Evolutionary conservation across 179 eudicot species (phyloP).

Genomic region (Spinacia oleracea): DNA sequence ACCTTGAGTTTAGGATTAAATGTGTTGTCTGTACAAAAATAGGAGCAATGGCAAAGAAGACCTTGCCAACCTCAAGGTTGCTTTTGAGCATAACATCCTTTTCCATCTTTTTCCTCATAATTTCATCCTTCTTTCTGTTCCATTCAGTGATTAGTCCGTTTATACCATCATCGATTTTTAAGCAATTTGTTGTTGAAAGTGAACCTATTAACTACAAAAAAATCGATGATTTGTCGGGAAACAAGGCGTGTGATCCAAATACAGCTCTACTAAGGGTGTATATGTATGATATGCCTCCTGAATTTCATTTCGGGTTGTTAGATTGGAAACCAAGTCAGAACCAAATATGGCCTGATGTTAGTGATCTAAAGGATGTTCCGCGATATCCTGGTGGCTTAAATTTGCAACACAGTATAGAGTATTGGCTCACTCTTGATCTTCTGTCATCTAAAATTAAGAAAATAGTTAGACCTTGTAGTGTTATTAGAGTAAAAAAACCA

Average conservation of each 20-base stretch:
- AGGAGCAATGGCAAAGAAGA: slow-evolving; percentile 57
- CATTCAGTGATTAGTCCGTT: slow-evolving; percentile 48
- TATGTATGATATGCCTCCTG: slow-evolving; percentile 84
- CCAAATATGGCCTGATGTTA: slow-evolving; percentile 74
- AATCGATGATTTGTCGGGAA: slow-evolving; percentile 6
- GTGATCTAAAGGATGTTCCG: slow-evolving; percentile 49
- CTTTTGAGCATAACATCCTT: slow-evolving; percentile 51
- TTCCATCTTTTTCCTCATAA: slow-evolving; percentile 48
- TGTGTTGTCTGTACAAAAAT: slow-evolving; percentile 29
- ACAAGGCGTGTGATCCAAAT: slow-evolving; percentile 35
- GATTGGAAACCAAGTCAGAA: slow-evolving; percentile 61
- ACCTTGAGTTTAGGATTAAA: slow-evolving; percentile 15
- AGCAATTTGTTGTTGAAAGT: slow-evolving; percentile 36
- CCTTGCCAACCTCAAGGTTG: slow-evolving; percentile 49
- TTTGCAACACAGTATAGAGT: slow-evolving; percentile 89
- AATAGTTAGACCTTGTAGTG: slow-evolving; percentile 65
- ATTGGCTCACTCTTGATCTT: slow-evolving; percentile 98
- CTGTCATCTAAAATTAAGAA: slow-evolving; percentile 55
- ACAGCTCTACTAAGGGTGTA: slow-evolving; percentile 70
- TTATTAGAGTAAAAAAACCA: slow-evolving; percentile 61
- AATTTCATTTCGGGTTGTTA: slow-evolving; percentile 85
- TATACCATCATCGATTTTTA: slow-evolving; percentile 46
- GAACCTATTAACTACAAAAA: slow-evolving; percentile 25
- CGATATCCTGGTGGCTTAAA: slow-evolving; percentile 92
- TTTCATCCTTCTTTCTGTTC: slow-evolving; percentile 54